A percentile compares a stretch with the other conserved stretches of the same genome.
phyloP scores from a whole-genome alignment of 345 rosid species.

The Populus simonii region DNA sequence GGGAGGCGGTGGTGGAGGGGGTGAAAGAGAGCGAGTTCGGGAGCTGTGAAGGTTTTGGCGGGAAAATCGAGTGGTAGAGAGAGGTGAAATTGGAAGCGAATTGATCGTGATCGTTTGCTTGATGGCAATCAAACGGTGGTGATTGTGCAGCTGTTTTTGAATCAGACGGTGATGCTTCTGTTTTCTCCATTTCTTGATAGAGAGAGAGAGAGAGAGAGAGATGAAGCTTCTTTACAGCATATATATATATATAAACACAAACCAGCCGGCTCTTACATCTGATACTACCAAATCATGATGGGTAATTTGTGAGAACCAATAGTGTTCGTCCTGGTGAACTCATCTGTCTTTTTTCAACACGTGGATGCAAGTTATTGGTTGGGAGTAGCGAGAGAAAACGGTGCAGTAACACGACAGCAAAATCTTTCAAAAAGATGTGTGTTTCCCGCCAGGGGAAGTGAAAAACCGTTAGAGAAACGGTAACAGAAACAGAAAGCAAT shows the following conservation, averaged over 20 bases:
- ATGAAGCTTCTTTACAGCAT: not conserved
- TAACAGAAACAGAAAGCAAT: not conserved
- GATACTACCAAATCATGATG: not conserved
- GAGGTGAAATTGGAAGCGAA: conserved; percentile 53
- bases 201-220: not conserved
- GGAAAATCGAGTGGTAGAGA: conserved; percentile 61
- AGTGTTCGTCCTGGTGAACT: not conserved
- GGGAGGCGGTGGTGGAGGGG: conserved; percentile 46
- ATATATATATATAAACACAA: not conserved
- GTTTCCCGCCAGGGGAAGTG: not conserved
- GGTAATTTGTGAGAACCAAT: not conserved
- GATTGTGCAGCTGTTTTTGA: conserved; percentile 21
- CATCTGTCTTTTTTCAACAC: not conserved
- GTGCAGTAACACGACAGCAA: not conserved
- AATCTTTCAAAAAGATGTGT: not conserved
- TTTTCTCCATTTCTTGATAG: conserved; percentile 35
- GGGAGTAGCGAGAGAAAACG: not conserved
- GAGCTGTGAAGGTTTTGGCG: conserved; percentile 44
- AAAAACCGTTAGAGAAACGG: not conserved
- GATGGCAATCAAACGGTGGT: conserved; percentile 27
- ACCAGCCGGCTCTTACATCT: not conserved
- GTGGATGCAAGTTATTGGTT: not conserved
- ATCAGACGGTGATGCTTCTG: conserved; percentile 29
- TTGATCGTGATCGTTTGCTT: conserved; percentile 24
- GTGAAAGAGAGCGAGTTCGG: conserved; percentile 44